A percentile compares a stretch with the other conserved stretches of the same genome.
These are phyloP conservation scores for Echinosophora koreensis DNA, from an alignment of 306 rosid species.

Conservation along the genomic window DNA sequence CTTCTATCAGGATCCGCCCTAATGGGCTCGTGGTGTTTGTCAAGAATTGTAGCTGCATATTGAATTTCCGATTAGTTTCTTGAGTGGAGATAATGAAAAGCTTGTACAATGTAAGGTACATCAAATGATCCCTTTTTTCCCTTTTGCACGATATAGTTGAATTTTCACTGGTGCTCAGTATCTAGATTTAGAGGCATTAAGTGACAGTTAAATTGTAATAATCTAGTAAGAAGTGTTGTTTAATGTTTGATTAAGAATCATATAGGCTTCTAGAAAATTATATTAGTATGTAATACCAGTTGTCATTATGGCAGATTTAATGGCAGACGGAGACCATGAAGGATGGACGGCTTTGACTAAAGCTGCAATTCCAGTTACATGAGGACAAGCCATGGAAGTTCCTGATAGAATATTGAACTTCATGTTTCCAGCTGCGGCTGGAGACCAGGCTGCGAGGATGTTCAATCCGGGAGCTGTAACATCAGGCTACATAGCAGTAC, in stretches of 20 bases:
- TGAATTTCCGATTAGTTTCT: slow-evolving; percentile 47
- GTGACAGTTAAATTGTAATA: neutral
- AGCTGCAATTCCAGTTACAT: slow-evolving; percentile 82
- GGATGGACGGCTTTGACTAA: slow-evolving; percentile 80
- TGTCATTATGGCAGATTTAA: slow-evolving; percentile 88
- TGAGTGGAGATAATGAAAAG: neutral
- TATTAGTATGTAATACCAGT: slow-evolving; percentile 57
- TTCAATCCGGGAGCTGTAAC: slow-evolving; percentile 82
- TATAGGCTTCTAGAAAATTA: neutral
- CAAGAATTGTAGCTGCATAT: slow-evolving; percentile 76
- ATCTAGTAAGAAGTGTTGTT: neutral
- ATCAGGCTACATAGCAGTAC: slow-evolving; percentile 72
- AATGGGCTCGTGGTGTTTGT: slow-evolving; percentile 64
- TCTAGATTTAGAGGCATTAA: slow-evolving; percentile 10
- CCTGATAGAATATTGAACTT: slow-evolving; percentile 74
- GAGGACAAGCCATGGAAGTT: slow-evolving; percentile 92
- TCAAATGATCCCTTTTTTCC: neutral
- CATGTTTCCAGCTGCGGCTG: slow-evolving; percentile 58
- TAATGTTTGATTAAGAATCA: slow-evolving; percentile 18
- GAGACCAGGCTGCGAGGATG: slow-evolving; percentile 91
- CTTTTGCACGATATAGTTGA: neutral
- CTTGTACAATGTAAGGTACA: neutral
- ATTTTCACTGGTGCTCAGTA: neutral
- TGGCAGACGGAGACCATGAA: slow-evolving; percentile 79
- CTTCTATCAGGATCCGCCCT: slow-evolving; percentile 67